A percentile compares a stretch with the other conserved stretches of the same genome.
These are phyloP conservation scores for Mortierella sp. DNA, from an alignment of 371 early-diverging fungal species.

Conservation along the genomic window DNA sequence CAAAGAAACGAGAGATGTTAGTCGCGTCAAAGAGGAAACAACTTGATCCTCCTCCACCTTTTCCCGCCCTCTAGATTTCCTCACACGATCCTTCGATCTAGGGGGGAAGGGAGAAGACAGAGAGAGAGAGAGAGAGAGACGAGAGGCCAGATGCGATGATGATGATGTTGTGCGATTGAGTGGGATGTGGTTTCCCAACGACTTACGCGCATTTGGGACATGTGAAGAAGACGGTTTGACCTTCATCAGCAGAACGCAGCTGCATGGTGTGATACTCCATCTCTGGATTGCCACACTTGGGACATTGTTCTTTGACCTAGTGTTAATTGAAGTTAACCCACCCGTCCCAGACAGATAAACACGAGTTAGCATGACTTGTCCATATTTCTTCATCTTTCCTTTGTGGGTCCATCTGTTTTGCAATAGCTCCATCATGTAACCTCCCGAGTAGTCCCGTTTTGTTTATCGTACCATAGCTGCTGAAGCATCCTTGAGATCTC, in stretches of 20 bases:
- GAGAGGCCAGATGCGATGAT: no score
- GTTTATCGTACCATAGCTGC: conserved; percentile 76
- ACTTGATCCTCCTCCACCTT: no score
- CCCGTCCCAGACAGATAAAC: conserved; percentile 10
- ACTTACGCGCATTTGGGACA: conserved; percentile 97
- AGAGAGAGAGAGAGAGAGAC: no score
- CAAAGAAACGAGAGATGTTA: not conserved
- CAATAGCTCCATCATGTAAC: no score
- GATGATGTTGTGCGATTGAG: no score
- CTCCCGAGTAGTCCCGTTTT: not conserved
- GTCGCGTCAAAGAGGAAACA: not conserved
- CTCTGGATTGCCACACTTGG: conserved; percentile 93
- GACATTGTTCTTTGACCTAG: conserved; percentile 96
- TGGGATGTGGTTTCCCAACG: no score
- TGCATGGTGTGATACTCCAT: conserved; percentile 99
- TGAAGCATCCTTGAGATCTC: conserved; percentile 62
- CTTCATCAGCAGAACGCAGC: conserved; percentile 99
- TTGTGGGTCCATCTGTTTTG: no score
- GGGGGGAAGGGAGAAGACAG: no score
- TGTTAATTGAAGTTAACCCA: not conserved
- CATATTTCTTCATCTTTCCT: not conserved
- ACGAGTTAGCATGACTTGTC: not conserved
- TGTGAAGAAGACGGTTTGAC: conserved; percentile 99
- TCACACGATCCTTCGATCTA: no score
- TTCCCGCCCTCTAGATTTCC: no score